Evolutionary conservation across 2,329 filamentous ascomycete genomes (phyloP).

Genomic region (Fusarium foetens): DNA sequence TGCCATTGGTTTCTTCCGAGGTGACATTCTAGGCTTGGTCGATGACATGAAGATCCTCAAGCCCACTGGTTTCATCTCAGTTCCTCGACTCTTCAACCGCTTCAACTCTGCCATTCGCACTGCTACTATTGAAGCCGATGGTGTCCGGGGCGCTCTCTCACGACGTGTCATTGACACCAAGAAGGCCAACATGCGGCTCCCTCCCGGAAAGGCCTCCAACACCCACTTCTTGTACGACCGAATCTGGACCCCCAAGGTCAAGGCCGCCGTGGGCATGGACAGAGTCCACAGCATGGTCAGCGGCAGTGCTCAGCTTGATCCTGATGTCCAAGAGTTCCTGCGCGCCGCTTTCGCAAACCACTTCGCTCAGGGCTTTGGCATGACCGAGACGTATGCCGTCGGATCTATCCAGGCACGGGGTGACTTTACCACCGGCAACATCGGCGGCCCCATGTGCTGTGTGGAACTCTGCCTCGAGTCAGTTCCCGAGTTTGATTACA

Average conservation of each 20-base stretch:
- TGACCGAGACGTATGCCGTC: constrained; percentile 92
- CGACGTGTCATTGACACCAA: constrained; percentile 84
- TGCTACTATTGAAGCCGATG: constrained; percentile 80
- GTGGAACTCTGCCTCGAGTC: constrained; percentile 84
- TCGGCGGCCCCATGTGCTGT: constrained; percentile 75
- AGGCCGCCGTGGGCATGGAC: constrained; percentile 83
- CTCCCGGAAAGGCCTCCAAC: constrained; percentile 79
- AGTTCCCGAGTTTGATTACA: constrained; percentile 94
- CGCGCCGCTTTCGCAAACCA: constrained; percentile 82
- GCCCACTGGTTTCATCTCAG: constrained; percentile 85
- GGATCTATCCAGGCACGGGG: constrained; percentile 73
- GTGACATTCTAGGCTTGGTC: constrained; percentile 84
- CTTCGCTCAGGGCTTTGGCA: constrained; percentile 88
- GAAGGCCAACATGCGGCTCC: constrained; percentile 78
- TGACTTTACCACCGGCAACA: constrained; percentile 83
- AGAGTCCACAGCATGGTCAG: constrained; percentile 79
- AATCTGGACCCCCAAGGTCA: constrained; percentile 91
- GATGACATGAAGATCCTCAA: constrained; percentile 91
- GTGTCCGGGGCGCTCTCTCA: constrained; percentile 83
- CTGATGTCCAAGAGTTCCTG: constrained; percentile 87
- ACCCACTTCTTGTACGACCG: constrained; percentile 82
- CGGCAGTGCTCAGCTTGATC: constrained; percentile 91
- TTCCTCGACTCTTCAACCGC: constrained; percentile 90
- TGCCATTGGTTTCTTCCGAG: constrained; percentile 91
- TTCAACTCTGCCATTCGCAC: constrained; percentile 86